These are phyloP conservation scores for Globisporangium barbulae DNA, from an alignment of 352 stramenopile genomes.

Conservation along the genomic window DNA sequence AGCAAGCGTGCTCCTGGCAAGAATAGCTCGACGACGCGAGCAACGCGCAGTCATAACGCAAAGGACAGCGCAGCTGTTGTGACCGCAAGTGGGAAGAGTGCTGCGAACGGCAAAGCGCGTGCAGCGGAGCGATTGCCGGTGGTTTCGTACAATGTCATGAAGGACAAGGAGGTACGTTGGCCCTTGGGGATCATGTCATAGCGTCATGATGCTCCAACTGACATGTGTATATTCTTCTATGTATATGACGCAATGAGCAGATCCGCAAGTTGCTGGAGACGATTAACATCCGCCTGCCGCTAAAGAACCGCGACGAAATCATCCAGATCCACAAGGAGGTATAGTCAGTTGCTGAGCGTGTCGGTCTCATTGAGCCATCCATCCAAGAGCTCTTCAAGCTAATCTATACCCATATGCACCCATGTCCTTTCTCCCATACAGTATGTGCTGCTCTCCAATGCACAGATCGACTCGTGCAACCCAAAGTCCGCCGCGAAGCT, in stretches of 20 bases:
- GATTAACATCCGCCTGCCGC: conserved; percentile 53
- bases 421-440: conserved; percentile 14
- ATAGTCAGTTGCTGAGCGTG: not conserved
- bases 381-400: not conserved
- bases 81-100: not conserved
- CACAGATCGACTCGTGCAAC: conserved; percentile 75
- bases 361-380: not conserved
- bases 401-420: not conserved
- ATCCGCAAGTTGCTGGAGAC: conserved; percentile 68
- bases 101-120: conserved; percentile 11
- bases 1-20: not conserved
- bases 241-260: conserved; percentile 10
- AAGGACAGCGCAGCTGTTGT: not conserved
- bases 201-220: not conserved
- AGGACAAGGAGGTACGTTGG: conserved; percentile 63
- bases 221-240: not conserved
- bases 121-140: conserved; percentile 56
- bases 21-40: not conserved
- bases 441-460: conserved; percentile 79
- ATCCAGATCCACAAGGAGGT: conserved; percentile 90
- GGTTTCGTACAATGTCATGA: conserved; percentile 85
- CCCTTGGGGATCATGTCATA: not conserved
- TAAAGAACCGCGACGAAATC: conserved; percentile 80
- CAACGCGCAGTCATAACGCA: conserved; percentile 2
- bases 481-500: conserved; percentile 63